Conservation (phyloP, 208 protist genomes). For the Trypanosoma cruzi region DNA sequence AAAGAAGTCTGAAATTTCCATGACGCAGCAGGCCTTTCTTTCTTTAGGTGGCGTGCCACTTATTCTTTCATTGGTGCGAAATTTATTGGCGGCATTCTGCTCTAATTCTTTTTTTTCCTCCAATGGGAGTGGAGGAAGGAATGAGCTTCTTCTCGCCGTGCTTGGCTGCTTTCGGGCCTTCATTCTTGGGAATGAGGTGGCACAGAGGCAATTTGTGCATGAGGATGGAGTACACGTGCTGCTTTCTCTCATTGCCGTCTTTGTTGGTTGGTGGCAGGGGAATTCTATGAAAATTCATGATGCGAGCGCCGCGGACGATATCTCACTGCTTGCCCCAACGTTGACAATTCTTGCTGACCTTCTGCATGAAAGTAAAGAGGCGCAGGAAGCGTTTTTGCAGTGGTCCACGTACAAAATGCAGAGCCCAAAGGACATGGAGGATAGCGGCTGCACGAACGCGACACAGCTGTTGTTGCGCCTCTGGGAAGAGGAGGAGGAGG, state of each 20-base stretch:
- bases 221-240: slow-evolving; percentile 49
- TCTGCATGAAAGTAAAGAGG: slow-evolving; percentile 40
- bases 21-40: slow-evolving; percentile 18
- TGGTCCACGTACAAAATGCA: slow-evolving; percentile 46
- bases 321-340: background rate
- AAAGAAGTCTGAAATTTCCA: background rate
- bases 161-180: slow-evolving; percentile 34
- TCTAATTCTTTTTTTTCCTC: background rate
- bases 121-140: background rate
- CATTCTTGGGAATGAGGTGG: slow-evolving; percentile 35
- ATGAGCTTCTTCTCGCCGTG: slow-evolving; percentile 32
- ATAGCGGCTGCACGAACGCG: slow-evolving; percentile 26
- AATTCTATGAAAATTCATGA: background rate
- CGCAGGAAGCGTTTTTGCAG: slow-evolving; percentile 48
- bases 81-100: slow-evolving; percentile 6
- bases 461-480: slow-evolving; percentile 47
- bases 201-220: slow-evolving; percentile 45
- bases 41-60: slow-evolving; percentile 22
- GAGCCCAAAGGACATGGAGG: background rate
- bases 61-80: slow-evolving; percentile 13
- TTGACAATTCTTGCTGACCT: slow-evolving; percentile 71
- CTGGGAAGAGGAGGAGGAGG: slow-evolving; percentile 25
- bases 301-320: background rate
- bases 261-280: slow-evolving; percentile 11
- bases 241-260: slow-evolving; percentile 44